phyloP scores from a whole-genome alignment of 192 early-diverging fungal species.

The Chytriomyces sp. region DNA sequence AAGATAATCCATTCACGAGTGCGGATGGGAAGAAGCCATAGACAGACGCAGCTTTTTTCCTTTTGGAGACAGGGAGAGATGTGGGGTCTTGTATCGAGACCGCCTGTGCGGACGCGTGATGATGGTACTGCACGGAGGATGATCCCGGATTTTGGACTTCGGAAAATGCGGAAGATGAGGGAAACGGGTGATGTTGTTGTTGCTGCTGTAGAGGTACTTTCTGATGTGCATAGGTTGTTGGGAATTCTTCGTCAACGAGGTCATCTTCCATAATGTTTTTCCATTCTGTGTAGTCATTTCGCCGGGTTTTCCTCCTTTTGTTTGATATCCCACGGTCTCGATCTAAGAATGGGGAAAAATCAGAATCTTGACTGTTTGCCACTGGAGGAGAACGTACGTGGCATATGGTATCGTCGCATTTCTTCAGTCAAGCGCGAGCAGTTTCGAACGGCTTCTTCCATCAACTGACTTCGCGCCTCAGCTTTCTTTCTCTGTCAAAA shows the following conservation, averaged over 20 bases:
- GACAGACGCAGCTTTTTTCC: not conserved
- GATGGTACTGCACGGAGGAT: not conserved
- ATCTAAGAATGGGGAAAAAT: not conserved
- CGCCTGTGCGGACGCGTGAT: not conserved
- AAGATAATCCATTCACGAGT: constrained; percentile 1
- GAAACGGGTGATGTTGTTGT: not conserved
- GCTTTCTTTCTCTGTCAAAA: constrained; percentile 22
- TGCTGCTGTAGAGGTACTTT: not conserved
- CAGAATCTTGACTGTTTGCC: no score
- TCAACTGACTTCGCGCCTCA: constrained; percentile 28
- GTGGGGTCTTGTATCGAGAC: not conserved
- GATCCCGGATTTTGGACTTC: not conserved
- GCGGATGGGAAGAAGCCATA: constrained; percentile 14
- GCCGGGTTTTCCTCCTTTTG: constrained; percentile 21
- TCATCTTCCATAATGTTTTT: constrained; percentile 25
- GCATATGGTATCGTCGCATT: constrained; percentile 35
- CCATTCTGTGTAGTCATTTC: constrained; percentile 22
- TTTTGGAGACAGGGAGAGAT: not conserved
- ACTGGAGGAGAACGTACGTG: constrained; percentile 5
- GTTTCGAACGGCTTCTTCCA: constrained; percentile 28
- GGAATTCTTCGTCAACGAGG: not conserved
- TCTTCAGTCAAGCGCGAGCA: constrained; percentile 28
- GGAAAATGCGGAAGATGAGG: not conserved
- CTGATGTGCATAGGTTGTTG: not conserved
- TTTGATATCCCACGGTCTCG: constrained; percentile 21